These are phyloP conservation scores for Fusarium oligoseptatum DNA, from an alignment of 2,329 filamentous ascomycete species.

Conservation along the genomic window DNA sequence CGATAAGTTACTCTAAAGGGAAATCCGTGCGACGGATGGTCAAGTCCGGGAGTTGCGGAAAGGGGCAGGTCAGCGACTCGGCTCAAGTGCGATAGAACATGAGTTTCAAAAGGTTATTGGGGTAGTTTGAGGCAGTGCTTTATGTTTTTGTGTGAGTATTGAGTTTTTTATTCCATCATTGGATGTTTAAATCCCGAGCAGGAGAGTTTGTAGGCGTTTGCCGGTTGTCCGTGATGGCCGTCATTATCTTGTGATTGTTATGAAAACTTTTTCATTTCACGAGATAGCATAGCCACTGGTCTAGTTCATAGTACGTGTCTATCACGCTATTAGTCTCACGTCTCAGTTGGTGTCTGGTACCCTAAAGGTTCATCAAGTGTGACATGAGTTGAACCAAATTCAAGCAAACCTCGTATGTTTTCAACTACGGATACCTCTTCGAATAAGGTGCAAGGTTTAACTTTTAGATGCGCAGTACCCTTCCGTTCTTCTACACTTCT, in stretches of 20 bases:
- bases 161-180: not conserved
- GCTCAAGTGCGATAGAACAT: not conserved
- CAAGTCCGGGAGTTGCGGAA: not conserved
- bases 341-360: not conserved
- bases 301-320: not conserved
- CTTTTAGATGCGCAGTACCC: accelerated
- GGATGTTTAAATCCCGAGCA: not conserved
- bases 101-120: not conserved
- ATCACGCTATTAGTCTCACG: not conserved
- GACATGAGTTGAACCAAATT: not conserved
- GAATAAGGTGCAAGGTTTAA: not conserved
- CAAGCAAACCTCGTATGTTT: not conserved
- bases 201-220: not conserved
- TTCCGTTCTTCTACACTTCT: accelerated
- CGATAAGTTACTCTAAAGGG: not conserved
- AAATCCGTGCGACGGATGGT: not conserved
- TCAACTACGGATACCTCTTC: not conserved
- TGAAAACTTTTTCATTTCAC: not conserved
- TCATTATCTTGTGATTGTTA: not conserved
- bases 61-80: not conserved
- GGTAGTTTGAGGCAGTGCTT: not conserved
- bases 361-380: not conserved
- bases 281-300: not conserved
- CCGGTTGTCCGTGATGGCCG: not conserved
- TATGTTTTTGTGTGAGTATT: not conserved